Conservation (phyloP, 2,329 filamentous ascomycete genomes). For the Colletotrichum sp. region DNA sequence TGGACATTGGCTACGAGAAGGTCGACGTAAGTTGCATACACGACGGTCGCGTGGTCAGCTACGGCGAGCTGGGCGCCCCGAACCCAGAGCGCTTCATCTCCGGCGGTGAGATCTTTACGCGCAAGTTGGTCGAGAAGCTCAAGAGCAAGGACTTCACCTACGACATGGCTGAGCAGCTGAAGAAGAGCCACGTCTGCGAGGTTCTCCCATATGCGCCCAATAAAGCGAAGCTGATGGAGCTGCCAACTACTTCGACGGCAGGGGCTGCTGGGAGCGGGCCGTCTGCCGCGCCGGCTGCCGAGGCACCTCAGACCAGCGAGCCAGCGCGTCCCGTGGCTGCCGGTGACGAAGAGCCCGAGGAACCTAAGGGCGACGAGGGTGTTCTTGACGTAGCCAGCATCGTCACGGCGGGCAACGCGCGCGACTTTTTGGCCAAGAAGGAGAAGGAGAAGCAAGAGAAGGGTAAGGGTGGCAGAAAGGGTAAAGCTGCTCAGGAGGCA, state of each 20-base stretch:
- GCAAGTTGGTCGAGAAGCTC: conserved; percentile 72
- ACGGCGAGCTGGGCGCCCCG: conserved; percentile 64
- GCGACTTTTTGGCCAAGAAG: conserved; percentile 82
- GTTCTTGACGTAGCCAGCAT: conserved; percentile 86
- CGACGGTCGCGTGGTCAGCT: conserved; percentile 78
- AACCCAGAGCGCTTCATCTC: conserved; percentile 60
- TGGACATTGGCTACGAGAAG: conserved; percentile 92
- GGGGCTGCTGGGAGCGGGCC: conserved; percentile 16
- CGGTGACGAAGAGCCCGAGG: conserved; percentile 36
- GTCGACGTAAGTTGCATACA: conserved; percentile 90
- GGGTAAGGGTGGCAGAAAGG: conserved; percentile 59
- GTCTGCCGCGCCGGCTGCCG: conserved; percentile 30
- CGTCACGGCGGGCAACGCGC: conserved; percentile 80
- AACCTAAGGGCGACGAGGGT: conserved; percentile 59
- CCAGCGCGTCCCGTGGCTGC: conserved; percentile 27
- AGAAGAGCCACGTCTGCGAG: conserved; percentile 70
- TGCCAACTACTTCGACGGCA: conserved; percentile 41
- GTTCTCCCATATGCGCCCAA: conserved; percentile 63
- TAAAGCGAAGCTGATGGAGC: conserved; percentile 50
- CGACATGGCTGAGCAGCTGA: conserved; percentile 74
- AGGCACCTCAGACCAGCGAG: conserved; percentile 38
- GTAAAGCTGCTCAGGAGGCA: conserved; percentile 62
- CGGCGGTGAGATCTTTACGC: conserved; percentile 88
- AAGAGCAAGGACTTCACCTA: conserved; percentile 61
- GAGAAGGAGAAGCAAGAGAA: conserved; percentile 76